Conservation (phyloP, 202 grass and related monocot species). For the Brachypodium distachyon region DNA sequence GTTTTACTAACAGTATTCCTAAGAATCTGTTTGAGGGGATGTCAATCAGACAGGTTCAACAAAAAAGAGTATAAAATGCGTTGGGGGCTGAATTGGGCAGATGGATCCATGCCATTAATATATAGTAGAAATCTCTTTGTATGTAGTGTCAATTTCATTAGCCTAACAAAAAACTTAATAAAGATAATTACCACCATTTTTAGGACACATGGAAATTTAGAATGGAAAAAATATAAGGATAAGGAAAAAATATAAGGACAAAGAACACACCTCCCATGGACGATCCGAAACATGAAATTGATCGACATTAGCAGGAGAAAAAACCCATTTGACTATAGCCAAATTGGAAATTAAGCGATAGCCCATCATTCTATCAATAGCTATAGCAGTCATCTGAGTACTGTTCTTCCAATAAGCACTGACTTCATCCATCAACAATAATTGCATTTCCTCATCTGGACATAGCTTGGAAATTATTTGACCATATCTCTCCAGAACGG, state of each 20-base stretch:
- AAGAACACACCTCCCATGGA: conserved; percentile 79
- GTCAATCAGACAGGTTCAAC: conserved; percentile 13
- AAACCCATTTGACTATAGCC: conserved; percentile 94
- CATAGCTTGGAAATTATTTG: conserved; percentile 67
- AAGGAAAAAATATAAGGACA: conserved; percentile 9
- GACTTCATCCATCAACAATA: conserved; percentile 81
- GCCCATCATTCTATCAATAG: conserved; percentile 99
- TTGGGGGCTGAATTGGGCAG: background rate
- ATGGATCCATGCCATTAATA: background rate
- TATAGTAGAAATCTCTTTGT: background rate
- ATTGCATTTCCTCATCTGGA: conserved; percentile 70
- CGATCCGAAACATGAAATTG: conserved; percentile 95
- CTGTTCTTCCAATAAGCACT: conserved; percentile 91
- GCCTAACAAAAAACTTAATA: background rate
- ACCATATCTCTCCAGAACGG: conserved; percentile 88
- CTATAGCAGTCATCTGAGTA: conserved; percentile 90
- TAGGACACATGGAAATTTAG: background rate
- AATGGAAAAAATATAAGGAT: conserved; percentile 4
- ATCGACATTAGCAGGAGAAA: conserved; percentile 67
- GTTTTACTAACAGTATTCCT: conserved; percentile 96
- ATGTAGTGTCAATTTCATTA: background rate
- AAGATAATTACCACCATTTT: background rate
- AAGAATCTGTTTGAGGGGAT: conserved; percentile 57
- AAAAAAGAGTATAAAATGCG: conserved; percentile 1
- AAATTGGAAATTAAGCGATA: conserved; percentile 85